A percentile compares a stretch with the other conserved stretches of the same genome.
phyloP scores from a whole-genome alignment of 2,329 filamentous ascomycete species.

The Diaporthe amygdali region DNA sequence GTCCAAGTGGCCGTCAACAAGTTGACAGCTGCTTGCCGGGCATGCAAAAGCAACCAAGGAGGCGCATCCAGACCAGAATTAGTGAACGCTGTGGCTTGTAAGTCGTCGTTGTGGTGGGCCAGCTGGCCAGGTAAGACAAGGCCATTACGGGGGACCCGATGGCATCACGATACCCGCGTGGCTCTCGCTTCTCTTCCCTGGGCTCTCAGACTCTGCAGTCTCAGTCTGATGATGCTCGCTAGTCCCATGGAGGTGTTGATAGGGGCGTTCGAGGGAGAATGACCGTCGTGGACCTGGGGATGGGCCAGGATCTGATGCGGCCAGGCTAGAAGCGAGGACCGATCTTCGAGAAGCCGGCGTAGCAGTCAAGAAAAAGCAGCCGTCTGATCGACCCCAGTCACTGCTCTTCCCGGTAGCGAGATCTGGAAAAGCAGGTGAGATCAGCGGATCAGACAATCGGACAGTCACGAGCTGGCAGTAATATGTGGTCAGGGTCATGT shows the following conservation, averaged over 20 bases:
- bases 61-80: not conserved
- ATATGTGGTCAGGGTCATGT: not conserved
- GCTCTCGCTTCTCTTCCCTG: conserved; percentile 12
- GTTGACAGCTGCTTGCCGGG: not conserved
- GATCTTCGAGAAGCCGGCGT: conserved; percentile 5
- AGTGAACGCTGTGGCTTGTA: not conserved
- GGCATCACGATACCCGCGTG: not conserved
- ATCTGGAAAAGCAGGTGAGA: not conserved
- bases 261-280: not conserved
- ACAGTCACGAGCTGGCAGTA: not conserved
- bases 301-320: not conserved
- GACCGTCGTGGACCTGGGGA: conserved; percentile 2
- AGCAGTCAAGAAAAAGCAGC: not conserved
- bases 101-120: not conserved
- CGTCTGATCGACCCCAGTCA: not conserved
- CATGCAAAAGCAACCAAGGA: not conserved
- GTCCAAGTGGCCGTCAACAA: not conserved
- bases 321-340: conserved; percentile 1
- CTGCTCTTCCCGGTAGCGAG: conserved; percentile 8
- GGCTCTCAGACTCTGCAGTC: not conserved
- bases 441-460: not conserved
- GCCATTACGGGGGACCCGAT: not conserved
- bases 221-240: conserved; percentile 10
- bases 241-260: not conserved
- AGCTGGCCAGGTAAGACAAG: not conserved